These are phyloP conservation scores for Populus euphratica DNA, from an alignment of 345 rosid genomes.

Conservation along the genomic window DNA sequence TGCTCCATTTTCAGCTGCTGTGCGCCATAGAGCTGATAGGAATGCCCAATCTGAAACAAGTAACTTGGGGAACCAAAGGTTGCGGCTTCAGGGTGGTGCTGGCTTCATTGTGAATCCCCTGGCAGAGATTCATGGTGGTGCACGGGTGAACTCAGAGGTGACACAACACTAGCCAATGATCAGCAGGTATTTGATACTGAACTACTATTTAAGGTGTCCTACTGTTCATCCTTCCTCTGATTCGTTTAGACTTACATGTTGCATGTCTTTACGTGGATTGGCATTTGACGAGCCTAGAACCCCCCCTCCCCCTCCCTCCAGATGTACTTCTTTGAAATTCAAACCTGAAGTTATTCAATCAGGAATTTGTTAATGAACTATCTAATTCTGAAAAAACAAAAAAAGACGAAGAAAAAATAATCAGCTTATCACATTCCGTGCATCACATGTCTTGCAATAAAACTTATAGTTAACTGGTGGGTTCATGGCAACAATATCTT, in stretches of 20 bases:
- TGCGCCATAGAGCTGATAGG: constrained; percentile 31
- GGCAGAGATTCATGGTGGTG: constrained; percentile 58
- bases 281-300: not conserved
- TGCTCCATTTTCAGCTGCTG: constrained; percentile 24
- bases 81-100: constrained; percentile 42
- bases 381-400: not conserved
- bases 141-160: constrained; percentile 27
- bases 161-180: constrained; percentile 25
- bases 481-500: not conserved
- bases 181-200: constrained; percentile 16
- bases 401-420: too few species aligned
- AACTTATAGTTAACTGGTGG: not conserved
- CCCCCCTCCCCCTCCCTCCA: not conserved
- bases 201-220: not conserved
- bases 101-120: constrained; percentile 80
- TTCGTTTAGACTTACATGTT: not conserved
- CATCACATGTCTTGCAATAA: not conserved
- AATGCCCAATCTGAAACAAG: constrained; percentile 34
- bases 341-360: not conserved
- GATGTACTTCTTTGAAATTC: not conserved
- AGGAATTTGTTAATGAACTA: not conserved
- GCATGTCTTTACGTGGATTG: not conserved
- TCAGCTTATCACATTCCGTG: not conserved
- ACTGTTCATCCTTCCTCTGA: not conserved
- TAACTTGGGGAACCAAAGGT: constrained; percentile 43